These are phyloP conservation scores for Tetracladium setigerum DNA, from an alignment of 495 filamentous ascomycete species.

Conservation along the genomic window DNA sequence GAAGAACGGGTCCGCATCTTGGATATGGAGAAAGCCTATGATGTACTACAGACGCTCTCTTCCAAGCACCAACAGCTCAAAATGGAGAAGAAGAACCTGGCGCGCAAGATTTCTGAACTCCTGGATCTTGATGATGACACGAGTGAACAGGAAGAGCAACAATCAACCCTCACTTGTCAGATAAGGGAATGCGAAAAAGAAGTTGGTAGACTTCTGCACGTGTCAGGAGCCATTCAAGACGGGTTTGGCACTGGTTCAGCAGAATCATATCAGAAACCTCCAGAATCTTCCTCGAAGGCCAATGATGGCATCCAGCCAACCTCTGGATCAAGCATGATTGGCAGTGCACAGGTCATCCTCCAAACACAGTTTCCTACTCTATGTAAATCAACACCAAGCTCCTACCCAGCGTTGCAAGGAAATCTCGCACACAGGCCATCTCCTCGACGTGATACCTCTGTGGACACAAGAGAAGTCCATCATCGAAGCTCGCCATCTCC, in stretches of 20 bases:
- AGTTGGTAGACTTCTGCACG: constrained; percentile 8
- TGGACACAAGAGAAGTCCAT: background rate
- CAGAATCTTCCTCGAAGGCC: background rate
- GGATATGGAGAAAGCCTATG: constrained; percentile 12
- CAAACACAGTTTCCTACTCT: constrained; percentile 36
- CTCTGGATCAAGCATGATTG: constrained; percentile 20
- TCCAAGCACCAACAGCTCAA: background rate
- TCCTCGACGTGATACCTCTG: background rate
- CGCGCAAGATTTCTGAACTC: constrained; percentile 1
- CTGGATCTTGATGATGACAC: constrained; percentile 11
- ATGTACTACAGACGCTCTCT: background rate
- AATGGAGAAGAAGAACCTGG: constrained; percentile 9
- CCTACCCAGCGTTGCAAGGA: background rate
- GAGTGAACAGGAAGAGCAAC: constrained; percentile 5
- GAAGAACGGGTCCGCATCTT: constrained; percentile 13
- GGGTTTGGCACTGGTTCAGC: constrained; percentile 14
- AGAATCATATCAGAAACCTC: background rate
- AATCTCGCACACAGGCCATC: background rate
- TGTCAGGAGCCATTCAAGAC: constrained; percentile 18
- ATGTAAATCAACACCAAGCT: background rate
- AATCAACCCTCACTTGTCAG: constrained; percentile 2
- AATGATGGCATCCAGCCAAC: background rate
- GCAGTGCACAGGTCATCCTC: constrained; percentile 37
- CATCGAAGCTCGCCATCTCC: constrained; percentile 2
- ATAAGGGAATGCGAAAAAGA: constrained; percentile 14